Conservation (phyloP, 768 basidiomycete species). For the Wakefieldia striispora region DNA sequence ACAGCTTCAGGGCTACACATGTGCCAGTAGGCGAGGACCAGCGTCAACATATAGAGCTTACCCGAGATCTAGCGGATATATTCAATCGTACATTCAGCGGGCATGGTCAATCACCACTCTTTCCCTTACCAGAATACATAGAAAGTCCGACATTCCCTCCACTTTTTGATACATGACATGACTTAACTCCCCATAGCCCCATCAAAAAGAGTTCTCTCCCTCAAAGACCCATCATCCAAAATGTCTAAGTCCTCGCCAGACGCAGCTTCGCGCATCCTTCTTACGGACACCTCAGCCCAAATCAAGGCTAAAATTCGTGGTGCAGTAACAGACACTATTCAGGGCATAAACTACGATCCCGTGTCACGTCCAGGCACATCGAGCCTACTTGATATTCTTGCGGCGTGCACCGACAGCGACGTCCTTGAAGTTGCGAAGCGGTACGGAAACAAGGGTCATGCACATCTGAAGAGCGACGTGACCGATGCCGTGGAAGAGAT, state of each 20-base stretch:
- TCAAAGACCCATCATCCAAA: slow-evolving; percentile 81
- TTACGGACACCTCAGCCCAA: slow-evolving; percentile 66
- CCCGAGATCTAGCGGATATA: slow-evolving; percentile 74
- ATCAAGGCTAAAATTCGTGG: slow-evolving; percentile 71
- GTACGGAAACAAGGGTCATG: slow-evolving; percentile 59
- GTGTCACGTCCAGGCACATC: slow-evolving; percentile 74
- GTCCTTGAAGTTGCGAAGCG: slow-evolving; percentile 44
- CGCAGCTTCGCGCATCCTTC: slow-evolving; percentile 74
- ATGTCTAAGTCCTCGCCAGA: slow-evolving; percentile 95
- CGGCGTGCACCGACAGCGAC: slow-evolving; percentile 60
- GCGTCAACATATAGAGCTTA: slow-evolving; percentile 88
- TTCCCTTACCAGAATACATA: slow-evolving; percentile 70
- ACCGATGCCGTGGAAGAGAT: slow-evolving; percentile 68
- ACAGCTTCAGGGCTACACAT: slow-evolving; percentile 67
- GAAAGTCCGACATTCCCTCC: slow-evolving; percentile 54
- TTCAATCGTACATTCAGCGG: slow-evolving; percentile 73
- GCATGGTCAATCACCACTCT: slow-evolving; percentile 44
- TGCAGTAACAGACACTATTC: slow-evolving; percentile 83
- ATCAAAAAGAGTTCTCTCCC: slow-evolving; percentile 79
- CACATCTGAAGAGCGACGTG: slow-evolving; percentile 70
- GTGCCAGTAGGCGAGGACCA: slow-evolving; percentile 98
- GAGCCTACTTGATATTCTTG: slow-evolving; percentile 78
- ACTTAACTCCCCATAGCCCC: slow-evolving; percentile 48
- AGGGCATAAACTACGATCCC: slow-evolving; percentile 80
- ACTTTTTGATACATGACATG: background rate